phyloP scores from a whole-genome alignment of 2,329 filamentous ascomycete species.

The Scopulariopsis brevicaulis region DNA sequence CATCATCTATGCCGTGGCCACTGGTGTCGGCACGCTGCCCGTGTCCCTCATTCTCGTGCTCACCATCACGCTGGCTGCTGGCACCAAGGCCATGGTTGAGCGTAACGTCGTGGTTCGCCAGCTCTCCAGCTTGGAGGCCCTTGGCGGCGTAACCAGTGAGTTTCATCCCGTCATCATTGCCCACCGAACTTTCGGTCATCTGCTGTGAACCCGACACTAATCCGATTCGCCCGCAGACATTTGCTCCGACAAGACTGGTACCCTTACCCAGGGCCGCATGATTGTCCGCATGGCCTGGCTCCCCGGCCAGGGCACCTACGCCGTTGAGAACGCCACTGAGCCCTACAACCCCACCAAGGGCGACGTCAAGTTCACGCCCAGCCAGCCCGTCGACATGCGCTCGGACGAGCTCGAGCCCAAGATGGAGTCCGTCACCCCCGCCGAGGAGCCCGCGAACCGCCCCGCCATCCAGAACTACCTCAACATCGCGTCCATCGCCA shows the following conservation, averaged over 20 bases:
- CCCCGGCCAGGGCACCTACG: slow-evolving; percentile 43
- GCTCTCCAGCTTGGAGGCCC: slow-evolving; percentile 40
- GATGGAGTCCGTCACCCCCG: slow-evolving; percentile 17
- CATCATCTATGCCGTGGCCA: slow-evolving; percentile 39
- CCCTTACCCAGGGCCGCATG: slow-evolving; percentile 53
- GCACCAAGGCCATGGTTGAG: slow-evolving; percentile 39
- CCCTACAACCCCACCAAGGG: slow-evolving; percentile 47
- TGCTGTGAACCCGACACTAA: neutral
- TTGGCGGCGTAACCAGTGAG: slow-evolving; percentile 47
- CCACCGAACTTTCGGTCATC: neutral
- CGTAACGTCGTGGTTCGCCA: slow-evolving; percentile 41
- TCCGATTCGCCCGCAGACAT: slow-evolving; percentile 20
- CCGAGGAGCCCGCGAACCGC: slow-evolving; percentile 11
- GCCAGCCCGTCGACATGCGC: slow-evolving; percentile 13
- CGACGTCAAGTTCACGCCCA: slow-evolving; percentile 25
- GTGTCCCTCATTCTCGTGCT: slow-evolving; percentile 37
- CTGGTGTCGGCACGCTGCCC: slow-evolving; percentile 36
- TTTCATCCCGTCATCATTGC: slow-evolving; percentile 7
- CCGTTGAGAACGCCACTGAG: slow-evolving; percentile 39
- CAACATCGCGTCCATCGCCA: slow-evolving; percentile 45
- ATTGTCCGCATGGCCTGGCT: slow-evolving; percentile 49
- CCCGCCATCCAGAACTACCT: slow-evolving; percentile 33
- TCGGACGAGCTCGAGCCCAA: slow-evolving; percentile 24
- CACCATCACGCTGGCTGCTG: slow-evolving; percentile 48
- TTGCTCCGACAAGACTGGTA: slow-evolving; percentile 46